Evolutionary conservation across 139 green algal genomes (phyloP).

Genomic region (Haematococcus lacustris): DNA sequence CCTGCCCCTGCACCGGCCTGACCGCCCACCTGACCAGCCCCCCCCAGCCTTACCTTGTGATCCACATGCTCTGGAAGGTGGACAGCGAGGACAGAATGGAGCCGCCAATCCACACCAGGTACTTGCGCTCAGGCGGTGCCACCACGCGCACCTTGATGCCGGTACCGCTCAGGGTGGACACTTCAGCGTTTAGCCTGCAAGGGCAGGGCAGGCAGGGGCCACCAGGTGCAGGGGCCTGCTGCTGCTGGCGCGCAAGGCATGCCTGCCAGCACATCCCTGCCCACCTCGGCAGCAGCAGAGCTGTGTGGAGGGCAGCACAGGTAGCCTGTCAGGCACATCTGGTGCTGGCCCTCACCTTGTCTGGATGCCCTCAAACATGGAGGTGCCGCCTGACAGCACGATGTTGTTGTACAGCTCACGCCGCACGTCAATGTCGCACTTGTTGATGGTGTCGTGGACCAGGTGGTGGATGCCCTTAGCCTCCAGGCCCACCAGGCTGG

Average conservation of each 20-base stretch:
- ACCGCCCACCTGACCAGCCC: no score
- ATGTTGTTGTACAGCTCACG: slow-evolving; percentile 89
- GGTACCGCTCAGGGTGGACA: slow-evolving; percentile 21
- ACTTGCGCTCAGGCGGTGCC: slow-evolving; percentile 75
- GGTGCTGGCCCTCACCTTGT: neutral
- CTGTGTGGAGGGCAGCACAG: no score
- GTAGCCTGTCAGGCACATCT: no score
- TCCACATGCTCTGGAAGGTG: slow-evolving; percentile 87
- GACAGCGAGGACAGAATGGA: slow-evolving; percentile 86
- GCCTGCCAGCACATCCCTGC: no score
- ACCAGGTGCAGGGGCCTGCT: no score
- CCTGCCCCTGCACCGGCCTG: no score
- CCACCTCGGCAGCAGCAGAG: no score
- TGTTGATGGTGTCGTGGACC: slow-evolving; percentile 82
- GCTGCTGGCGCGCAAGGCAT: no score
- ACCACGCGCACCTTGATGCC: slow-evolving; percentile 79
- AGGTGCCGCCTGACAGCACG: slow-evolving; percentile 81
- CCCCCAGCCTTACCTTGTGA: slow-evolving; percentile 83
- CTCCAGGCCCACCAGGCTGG: slow-evolving; percentile 43
- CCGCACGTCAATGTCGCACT: slow-evolving; percentile 92
- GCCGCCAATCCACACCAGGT: slow-evolving; percentile 90
- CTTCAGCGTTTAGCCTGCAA: no score
- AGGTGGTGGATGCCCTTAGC: slow-evolving; percentile 69
- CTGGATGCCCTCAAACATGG: slow-evolving; percentile 63
- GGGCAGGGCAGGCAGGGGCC: no score